These are phyloP conservation scores for Saccharomycopsis sp. DNA, from an alignment of 805 yeast species.

Conservation along the genomic window DNA sequence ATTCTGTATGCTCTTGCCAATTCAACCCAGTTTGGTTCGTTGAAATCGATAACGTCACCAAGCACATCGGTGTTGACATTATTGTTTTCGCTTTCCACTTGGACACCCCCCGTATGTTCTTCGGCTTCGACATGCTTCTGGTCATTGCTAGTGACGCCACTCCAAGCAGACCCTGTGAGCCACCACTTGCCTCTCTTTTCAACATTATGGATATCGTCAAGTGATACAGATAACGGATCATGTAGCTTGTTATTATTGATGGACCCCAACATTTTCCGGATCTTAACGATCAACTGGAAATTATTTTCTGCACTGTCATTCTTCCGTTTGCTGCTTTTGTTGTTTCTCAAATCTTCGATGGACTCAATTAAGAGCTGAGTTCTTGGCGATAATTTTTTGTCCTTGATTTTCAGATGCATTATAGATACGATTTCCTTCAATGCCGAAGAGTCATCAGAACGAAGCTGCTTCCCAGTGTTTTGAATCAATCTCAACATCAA, in stretches of 20 bases:
- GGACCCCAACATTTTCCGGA: slow-evolving; percentile 56
- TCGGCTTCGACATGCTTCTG: too few species aligned
- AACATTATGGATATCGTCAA: slow-evolving; percentile 71
- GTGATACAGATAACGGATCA: slow-evolving; percentile 78
- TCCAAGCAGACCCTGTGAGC: slow-evolving; percentile 98
- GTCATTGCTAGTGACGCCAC: slow-evolving; percentile 39
- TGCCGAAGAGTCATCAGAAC: slow-evolving; percentile 84
- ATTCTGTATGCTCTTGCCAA: slow-evolving; percentile 80
- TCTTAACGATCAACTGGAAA: slow-evolving; percentile 40
- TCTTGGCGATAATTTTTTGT: slow-evolving; percentile 42
- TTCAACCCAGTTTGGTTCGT: slow-evolving; percentile 83
- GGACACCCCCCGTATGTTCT: slow-evolving; percentile 11
- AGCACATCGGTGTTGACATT: slow-evolving; percentile 34
- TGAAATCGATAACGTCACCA: slow-evolving; percentile 53
- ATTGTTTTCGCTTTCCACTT: slow-evolving; percentile 13
- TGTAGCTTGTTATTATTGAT: slow-evolving; percentile 36
- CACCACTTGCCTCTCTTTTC: slow-evolving; percentile 95
- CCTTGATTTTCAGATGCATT: slow-evolving; percentile 39
- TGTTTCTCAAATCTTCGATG: slow-evolving; percentile 76
- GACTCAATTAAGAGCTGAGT: slow-evolving; percentile 79
- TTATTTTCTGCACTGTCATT: slow-evolving; percentile 39
- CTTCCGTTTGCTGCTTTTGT: slow-evolving; percentile 50
- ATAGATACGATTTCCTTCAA: slow-evolving; percentile 66
- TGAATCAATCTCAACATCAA: slow-evolving; percentile 61
- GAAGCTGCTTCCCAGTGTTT: slow-evolving; percentile 72